These are phyloP conservation scores for Porpolomopsis calyptriformis DNA, from an alignment of 768 basidiomycete genomes.

Conservation along the genomic window DNA sequence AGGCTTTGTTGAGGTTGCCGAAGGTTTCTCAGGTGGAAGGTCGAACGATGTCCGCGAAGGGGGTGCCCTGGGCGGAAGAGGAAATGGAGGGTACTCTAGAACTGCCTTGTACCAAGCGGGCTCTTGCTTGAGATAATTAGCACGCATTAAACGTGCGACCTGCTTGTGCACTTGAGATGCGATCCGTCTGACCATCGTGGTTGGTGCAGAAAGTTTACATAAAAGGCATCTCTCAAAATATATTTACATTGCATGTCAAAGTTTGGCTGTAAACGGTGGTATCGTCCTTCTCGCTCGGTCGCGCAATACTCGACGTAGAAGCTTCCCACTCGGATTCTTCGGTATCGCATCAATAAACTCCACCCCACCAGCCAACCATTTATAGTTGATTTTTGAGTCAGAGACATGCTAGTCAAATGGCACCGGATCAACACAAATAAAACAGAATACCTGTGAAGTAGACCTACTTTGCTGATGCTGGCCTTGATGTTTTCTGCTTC, in stretches of 20 bases:
- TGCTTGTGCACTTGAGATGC: constrained; percentile 85
- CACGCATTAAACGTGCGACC: constrained; percentile 68
- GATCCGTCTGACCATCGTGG: constrained; percentile 63
- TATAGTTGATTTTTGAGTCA: constrained; percentile 45
- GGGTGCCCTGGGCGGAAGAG: constrained; percentile 68
- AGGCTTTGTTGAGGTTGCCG: constrained; percentile 19
- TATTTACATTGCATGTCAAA: neutral
- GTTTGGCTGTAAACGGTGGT: neutral
- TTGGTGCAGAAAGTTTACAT: neutral
- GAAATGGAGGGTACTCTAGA: constrained; percentile 77
- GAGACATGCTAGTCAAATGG: constrained; percentile 35
- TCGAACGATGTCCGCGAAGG: constrained; percentile 49
- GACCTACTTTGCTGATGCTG: constrained; percentile 9
- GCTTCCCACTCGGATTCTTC: constrained; percentile 58
- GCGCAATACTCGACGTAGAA: constrained; percentile 40
- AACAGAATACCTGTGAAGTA: constrained; percentile 32
- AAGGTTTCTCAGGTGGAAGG: constrained; percentile 20
- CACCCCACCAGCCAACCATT: constrained; percentile 43
- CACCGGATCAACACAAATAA: constrained; percentile 47
- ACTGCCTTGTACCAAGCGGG: constrained; percentile 84
- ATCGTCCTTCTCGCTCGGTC: constrained; percentile 29
- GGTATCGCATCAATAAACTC: constrained; percentile 46
- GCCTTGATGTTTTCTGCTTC: constrained; percentile 17
- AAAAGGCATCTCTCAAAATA: neutral
- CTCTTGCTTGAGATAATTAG: constrained; percentile 46